Evolutionary conservation across 202 grass and related monocot genomes (phyloP).

Genomic region (Zoysia matrella): DNA sequence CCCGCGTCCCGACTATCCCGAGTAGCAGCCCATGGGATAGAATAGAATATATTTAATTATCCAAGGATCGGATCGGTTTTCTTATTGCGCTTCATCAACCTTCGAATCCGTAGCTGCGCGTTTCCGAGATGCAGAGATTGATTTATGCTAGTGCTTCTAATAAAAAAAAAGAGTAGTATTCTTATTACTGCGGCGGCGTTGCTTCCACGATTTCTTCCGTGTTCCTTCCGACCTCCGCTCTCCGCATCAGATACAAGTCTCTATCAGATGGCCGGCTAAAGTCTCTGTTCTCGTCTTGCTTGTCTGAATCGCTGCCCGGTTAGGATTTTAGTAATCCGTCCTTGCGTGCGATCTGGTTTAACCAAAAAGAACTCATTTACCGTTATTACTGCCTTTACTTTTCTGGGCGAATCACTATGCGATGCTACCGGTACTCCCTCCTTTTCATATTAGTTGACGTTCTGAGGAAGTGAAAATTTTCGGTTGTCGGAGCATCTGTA

Average conservation of each 20-base stretch:
- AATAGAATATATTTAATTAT: no score
- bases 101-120: conserved; percentile 17
- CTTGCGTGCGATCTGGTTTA: no score
- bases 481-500: no score
- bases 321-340: no score
- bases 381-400: neutral
- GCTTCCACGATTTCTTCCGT: conserved; percentile 17
- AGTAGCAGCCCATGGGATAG: no score
- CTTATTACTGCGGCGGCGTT: neutral
- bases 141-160: neutral
- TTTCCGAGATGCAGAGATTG: neutral
- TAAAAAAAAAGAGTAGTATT: neutral
- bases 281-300: neutral
- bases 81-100: no score
- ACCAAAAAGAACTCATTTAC: neutral
- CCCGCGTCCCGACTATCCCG: no score
- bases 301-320: neutral
- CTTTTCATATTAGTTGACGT: no score
- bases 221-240: neutral
- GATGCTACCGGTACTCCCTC: neutral
- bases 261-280: no score
- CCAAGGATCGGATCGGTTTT: no score
- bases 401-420: neutral
- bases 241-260: no score
- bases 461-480: no score